These are phyloP conservation scores for Arabis hirsuta DNA, from an alignment of 345 rosid species.

Conservation along the genomic window DNA sequence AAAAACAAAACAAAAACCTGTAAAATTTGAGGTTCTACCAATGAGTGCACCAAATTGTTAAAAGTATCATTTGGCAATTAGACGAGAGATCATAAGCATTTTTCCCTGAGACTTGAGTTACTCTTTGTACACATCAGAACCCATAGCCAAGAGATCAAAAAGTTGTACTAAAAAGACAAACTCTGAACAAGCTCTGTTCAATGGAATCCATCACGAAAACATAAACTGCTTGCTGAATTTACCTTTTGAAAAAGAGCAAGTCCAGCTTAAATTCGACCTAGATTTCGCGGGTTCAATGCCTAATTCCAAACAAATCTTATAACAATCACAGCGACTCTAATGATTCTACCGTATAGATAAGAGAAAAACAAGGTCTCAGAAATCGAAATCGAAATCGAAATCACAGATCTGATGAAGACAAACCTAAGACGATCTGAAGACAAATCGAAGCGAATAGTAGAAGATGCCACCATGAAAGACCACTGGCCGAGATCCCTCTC, in stretches of 20 bases:
- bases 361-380: not conserved
- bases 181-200: too few species aligned
- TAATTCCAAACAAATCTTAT: not conserved
- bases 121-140: too few species aligned
- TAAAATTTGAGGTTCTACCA: too few species aligned
- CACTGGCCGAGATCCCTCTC: constrained; percentile 28
- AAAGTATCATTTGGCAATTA: not conserved
- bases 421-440: constrained; percentile 64
- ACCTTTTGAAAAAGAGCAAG: not conserved
- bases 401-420: constrained; percentile 43
- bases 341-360: constrained; percentile 3
- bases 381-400: not conserved
- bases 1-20: too few species aligned
- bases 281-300: not conserved
- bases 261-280: constrained; percentile 6
- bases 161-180: not conserved
- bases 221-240: not conserved
- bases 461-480: constrained; percentile 32
- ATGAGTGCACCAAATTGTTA: not conserved
- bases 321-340: not conserved
- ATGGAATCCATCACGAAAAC: not conserved
- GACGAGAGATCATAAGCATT: not conserved
- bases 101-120: too few species aligned
- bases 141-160: not conserved
- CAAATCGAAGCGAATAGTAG: constrained; percentile 49